Evolutionary conservation across 345 rosid genomes (phyloP), one percentile per base, ranked within the genome.

Genomic region (Gossypium rotundifolium): DNA sequence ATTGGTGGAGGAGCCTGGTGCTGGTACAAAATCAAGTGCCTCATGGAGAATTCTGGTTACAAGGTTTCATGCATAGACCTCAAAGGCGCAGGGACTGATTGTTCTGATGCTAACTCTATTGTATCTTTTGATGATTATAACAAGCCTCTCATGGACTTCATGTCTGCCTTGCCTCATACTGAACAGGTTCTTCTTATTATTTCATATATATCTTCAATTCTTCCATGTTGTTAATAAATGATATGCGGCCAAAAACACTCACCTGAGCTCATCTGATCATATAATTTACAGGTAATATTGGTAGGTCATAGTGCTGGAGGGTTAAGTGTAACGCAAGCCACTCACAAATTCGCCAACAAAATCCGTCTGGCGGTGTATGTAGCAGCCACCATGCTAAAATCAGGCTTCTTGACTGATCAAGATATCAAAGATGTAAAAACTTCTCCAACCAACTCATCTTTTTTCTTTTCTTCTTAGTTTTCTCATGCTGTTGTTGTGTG

Each of bases 291-390:
- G 98, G 98, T 93, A 61, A 83, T 94, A 76, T 75, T 94, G 78
- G 96, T 91, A 13, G 98, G 96, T 1, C 98, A 94, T 65, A 94
- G 98, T 73, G 97, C 98, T 2, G 98, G 96, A 71, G 98, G 98
- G 52, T 84, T 94, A 49, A 90, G 89, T 71, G 73, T 94, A 53
- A 94, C 97, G 2, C 83, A 84, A 64, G 91, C 89, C 42, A 84
- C 80, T 70, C 85, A 84, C 54, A 84, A 74, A 74, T 92, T 89
- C 45, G 76, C 87, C 20, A 77, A 83, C 66, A 92, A 90, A 84
- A 87, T 94, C 61, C 73, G 76, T n/a, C 77, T 83, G 17, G 94
- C 92, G 0, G 92, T 90, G 3, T 94, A 83, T 53, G 61, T 94
- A 59, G 93, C 87, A 5, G 98, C 97, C 79, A 78, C 98, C 22